Percentiles rank a stretch among this genome's conserved stretches.
phyloP scores from a whole-genome alignment of 352 stramenopile species.

The Elongisporangium undulatum region DNA sequence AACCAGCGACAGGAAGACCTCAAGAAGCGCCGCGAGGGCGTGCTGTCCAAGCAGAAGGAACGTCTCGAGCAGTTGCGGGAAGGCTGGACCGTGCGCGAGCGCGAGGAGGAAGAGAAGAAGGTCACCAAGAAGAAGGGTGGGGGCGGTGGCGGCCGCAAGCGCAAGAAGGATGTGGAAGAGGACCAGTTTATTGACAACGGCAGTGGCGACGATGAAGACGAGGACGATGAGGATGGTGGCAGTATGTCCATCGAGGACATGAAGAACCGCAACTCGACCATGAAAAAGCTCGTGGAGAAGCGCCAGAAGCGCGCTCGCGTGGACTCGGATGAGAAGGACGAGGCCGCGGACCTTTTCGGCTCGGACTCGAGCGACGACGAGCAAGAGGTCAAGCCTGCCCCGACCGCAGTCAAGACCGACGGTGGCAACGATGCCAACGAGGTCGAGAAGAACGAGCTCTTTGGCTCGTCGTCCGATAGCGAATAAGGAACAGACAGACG shows the following conservation, averaged over 20 bases:
- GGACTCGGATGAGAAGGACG: conserved; percentile 62
- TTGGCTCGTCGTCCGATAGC: conserved; percentile 77
- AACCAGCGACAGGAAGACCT: conserved; percentile 50
- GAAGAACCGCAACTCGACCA: conserved; percentile 86
- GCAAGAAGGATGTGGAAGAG: conserved; percentile 60
- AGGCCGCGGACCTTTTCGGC: conserved; percentile 66
- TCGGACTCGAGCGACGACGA: conserved; percentile 83
- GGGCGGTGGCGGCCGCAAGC: conserved; percentile 47
- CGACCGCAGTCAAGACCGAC: conserved; percentile 11
- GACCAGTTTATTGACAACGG: conserved; percentile 64
- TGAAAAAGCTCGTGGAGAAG: conserved; percentile 85
- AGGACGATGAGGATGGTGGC: conserved; percentile 51
- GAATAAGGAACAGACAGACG: conserved; percentile 31
- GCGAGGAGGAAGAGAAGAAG: conserved; percentile 83
- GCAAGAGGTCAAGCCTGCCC: conserved; percentile 19
- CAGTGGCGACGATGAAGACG: conserved; percentile 42
- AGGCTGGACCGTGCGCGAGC: conserved; percentile 79
- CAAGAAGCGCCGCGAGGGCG: conserved; percentile 56
- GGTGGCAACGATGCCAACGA: conserved; percentile 25
- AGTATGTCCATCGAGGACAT: conserved; percentile 87
- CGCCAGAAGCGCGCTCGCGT: conserved; percentile 64
- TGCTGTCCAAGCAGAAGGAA: conserved; percentile 80
- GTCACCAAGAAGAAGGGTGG: conserved; percentile 66
- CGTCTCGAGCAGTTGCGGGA: conserved; percentile 76
- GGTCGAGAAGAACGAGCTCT: conserved; percentile 80